These are phyloP conservation scores for Aspergillus diversus DNA, from an alignment of 495 filamentous ascomycete genomes.

Conservation along the genomic window DNA sequence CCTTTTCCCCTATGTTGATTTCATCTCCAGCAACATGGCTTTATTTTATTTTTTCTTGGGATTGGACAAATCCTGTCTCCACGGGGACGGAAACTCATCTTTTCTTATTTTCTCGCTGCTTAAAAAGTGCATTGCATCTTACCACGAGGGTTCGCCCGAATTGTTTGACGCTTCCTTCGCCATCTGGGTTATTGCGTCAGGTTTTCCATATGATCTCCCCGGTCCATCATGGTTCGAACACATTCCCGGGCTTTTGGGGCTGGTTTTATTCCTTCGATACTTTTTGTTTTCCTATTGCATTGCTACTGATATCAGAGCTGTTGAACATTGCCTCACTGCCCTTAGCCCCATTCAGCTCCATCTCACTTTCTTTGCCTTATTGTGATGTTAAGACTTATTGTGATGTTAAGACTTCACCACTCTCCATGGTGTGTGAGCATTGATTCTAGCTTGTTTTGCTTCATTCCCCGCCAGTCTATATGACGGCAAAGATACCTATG, in stretches of 20 bases:
- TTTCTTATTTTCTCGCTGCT: conserved; percentile 12
- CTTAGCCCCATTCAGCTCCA: conserved; percentile 18
- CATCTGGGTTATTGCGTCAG: conserved; percentile 11
- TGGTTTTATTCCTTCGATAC: conserved; percentile 20
- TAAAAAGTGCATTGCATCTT: conserved; percentile 24
- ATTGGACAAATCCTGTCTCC: too few species aligned
- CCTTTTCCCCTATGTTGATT: not conserved
- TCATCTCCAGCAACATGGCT: conserved; percentile 38
- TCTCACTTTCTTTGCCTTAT: conserved; percentile 11
- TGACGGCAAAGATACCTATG: conserved; percentile 48
- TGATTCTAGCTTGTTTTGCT: conserved; percentile 20
- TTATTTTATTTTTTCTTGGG: conserved; percentile 21
- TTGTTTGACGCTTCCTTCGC: not conserved
- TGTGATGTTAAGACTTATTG: conserved; percentile 4
- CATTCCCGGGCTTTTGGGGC: conserved; percentile 28
- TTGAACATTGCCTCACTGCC: conserved; percentile 10
- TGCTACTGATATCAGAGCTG: conserved; percentile 18
- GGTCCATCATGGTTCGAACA: conserved; percentile 19
- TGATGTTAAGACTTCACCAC: conserved; percentile 7
- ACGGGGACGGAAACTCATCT: conserved; percentile 2
- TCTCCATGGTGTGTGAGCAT: conserved; percentile 23
- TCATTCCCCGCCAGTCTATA: conserved; percentile 33
- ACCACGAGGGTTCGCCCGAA: conserved; percentile 12
- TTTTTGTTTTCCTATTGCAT: conserved; percentile 19
- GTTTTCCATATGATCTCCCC: conserved; percentile 2